phyloP scores from a whole-genome alignment of 2,329 filamentous ascomycete genomes.

The Claviceps monticola region DNA sequence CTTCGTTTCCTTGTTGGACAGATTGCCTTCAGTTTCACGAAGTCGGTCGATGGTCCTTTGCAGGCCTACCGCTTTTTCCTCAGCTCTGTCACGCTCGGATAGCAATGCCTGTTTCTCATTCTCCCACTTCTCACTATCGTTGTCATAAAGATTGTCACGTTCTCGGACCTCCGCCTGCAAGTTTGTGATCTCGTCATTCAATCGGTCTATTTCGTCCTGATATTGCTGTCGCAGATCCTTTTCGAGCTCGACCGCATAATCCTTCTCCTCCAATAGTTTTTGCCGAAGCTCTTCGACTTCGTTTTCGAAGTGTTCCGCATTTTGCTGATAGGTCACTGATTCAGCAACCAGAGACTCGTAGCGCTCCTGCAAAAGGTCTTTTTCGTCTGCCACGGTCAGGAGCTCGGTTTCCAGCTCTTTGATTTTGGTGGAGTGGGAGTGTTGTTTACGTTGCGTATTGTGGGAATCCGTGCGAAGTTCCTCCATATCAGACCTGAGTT shows the following conservation, averaged over 20 bases:
- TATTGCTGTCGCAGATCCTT: constrained; percentile 38
- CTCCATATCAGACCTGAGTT: constrained; percentile 30
- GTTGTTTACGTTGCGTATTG: constrained; percentile 14
- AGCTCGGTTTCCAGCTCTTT: constrained; percentile 46
- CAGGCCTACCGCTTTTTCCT: constrained; percentile 52
- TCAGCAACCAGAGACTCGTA: constrained; percentile 55
- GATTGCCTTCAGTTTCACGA: constrained; percentile 50
- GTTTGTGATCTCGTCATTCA: constrained; percentile 45
- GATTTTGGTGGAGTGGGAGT: constrained; percentile 34
- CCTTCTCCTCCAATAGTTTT: constrained; percentile 38
- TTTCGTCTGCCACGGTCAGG: constrained; percentile 46
- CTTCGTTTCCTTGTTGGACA: constrained; percentile 54
- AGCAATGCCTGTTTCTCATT: constrained; percentile 48
- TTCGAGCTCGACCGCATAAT: constrained; percentile 45
- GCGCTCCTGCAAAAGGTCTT: constrained; percentile 53
- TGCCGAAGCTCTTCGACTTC: constrained; percentile 33
- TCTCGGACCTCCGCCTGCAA: constrained; percentile 53
- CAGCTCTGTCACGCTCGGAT: constrained; percentile 49
- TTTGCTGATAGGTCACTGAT: constrained; percentile 50
- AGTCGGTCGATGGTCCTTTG: constrained; percentile 59
- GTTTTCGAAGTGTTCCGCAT: constrained; percentile 38
- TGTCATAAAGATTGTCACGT: constrained; percentile 55
- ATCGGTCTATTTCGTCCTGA: constrained; percentile 32
- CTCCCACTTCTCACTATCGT: constrained; percentile 61
- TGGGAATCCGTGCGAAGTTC: constrained; percentile 22